These are phyloP conservation scores for Rusavskia elegans DNA, from an alignment of 495 filamentous ascomycete species.

Conservation along the genomic window DNA sequence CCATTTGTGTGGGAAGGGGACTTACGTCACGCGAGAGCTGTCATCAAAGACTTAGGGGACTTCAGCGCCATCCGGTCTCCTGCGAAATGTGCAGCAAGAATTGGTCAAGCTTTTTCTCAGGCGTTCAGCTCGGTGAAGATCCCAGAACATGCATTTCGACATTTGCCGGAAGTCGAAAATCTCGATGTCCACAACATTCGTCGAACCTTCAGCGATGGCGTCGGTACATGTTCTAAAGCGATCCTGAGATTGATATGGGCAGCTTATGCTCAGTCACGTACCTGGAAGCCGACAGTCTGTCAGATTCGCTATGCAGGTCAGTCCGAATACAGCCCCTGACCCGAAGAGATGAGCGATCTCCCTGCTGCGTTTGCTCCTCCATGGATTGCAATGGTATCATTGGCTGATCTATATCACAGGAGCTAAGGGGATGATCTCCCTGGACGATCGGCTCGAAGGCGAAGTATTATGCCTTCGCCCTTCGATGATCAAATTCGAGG, in stretches of 20 bases:
- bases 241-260: slow-evolving; percentile 38
- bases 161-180: slow-evolving; percentile 27
- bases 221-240: slow-evolving; percentile 49
- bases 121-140: slow-evolving; percentile 40
- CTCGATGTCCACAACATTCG: slow-evolving; percentile 1
- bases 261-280: slow-evolving; percentile 22
- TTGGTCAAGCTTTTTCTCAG: slow-evolving; percentile 73
- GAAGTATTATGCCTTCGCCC: slow-evolving; percentile 39
- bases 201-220: slow-evolving; percentile 63
- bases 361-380: too few relatives aligned
- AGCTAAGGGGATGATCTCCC: slow-evolving; percentile 56
- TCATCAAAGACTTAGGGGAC: slow-evolving; percentile 49
- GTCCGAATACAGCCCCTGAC: slow-evolving; percentile 46
- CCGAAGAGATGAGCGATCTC: slow-evolving; percentile 22
- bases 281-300: slow-evolving; percentile 39
- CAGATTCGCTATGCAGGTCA: slow-evolving; percentile 54
- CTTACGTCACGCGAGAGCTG: slow-evolving; percentile 24
- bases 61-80: slow-evolving; percentile 48
- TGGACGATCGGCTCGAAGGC: slow-evolving; percentile 42
- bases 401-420: slow-evolving; percentile 18
- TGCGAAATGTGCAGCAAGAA: slow-evolving; percentile 63
- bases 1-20: slow-evolving; percentile 37
- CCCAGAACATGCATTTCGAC: slow-evolving; percentile 14
- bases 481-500: slow-evolving; percentile 73
- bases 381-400: not conserved